Percentiles rank a stretch among this genome's conserved stretches.
These are phyloP conservation scores for Saururus chinensis DNA, from an alignment of 164 flowering plant species.

Conservation along the genomic window DNA sequence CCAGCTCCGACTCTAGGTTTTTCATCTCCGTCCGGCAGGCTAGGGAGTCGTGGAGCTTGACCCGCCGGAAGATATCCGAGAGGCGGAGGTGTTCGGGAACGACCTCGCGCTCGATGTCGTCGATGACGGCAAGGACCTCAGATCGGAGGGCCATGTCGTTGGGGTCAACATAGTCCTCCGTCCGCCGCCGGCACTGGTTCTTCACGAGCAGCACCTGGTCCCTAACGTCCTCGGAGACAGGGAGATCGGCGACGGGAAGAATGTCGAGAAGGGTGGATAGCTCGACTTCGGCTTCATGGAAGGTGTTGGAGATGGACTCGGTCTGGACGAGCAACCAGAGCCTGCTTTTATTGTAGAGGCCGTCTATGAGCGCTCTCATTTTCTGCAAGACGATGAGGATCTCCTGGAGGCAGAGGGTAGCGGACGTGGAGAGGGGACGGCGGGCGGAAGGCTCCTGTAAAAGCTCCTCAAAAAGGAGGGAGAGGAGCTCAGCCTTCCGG, in stretches of 20 bases:
- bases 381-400: slow-evolving; percentile 54
- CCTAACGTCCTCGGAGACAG: slow-evolving; percentile 39
- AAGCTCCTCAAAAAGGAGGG: slow-evolving; percentile 48
- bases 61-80: slow-evolving; percentile 18
- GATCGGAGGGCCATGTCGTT: slow-evolving; percentile 27
- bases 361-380: slow-evolving; percentile 42
- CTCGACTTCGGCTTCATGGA: slow-evolving; percentile 48
- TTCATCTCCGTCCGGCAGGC: slow-evolving; percentile 62
- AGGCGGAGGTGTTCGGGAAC: slow-evolving; percentile 44
- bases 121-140: slow-evolving; percentile 33
- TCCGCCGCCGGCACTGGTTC: slow-evolving; percentile 35
- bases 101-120: slow-evolving; percentile 40
- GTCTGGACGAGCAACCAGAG: slow-evolving; percentile 47
- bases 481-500: slow-evolving; percentile 38
- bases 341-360: slow-evolving; percentile 38
- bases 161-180: slow-evolving; percentile 22
- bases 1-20: slow-evolving; percentile 55
- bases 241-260: slow-evolving; percentile 36
- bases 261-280: slow-evolving; percentile 68
- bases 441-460: slow-evolving; percentile 9
- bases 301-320: slow-evolving; percentile 29
- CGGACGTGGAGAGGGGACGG: slow-evolving; percentile 25
- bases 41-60: slow-evolving; percentile 34
- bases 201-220: slow-evolving; percentile 46
- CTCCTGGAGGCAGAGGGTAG: slow-evolving; percentile 61